Conservation (phyloP, 2,329 filamentous ascomycete species). For the Huntiella omanensis region DNA sequence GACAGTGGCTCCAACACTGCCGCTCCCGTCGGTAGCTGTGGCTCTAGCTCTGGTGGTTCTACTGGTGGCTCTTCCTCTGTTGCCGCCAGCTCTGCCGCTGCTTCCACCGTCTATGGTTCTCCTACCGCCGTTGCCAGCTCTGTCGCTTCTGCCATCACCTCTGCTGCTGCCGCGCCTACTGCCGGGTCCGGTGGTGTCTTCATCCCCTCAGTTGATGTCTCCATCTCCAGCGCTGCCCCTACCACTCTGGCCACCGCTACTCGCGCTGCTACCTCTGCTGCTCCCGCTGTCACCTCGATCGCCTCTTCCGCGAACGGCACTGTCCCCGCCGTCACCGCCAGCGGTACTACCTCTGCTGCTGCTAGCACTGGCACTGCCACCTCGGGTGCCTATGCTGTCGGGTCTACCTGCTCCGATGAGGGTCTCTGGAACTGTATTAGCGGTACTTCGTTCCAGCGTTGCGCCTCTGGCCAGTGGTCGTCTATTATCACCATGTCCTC, state of each 20-base stretch:
- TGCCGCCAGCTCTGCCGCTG: slow-evolving; percentile 5
- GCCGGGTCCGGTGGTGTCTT: slow-evolving; percentile 24
- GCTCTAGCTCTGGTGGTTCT: slow-evolving; percentile 15
- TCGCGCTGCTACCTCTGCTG: slow-evolving; percentile 1
- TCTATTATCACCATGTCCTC: slow-evolving; percentile 27
- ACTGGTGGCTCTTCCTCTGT: slow-evolving; percentile 11
- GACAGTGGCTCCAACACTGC: slow-evolving; percentile 19
- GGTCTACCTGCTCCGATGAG: slow-evolving; percentile 30
- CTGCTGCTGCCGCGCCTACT: slow-evolving; percentile 15
- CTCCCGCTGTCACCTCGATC: slow-evolving; percentile 21
- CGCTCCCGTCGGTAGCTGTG: slow-evolving; percentile 21
- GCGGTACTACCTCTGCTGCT: slow-evolving; percentile 14
- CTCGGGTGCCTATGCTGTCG: slow-evolving; percentile 18
- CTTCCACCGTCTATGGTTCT: slow-evolving; percentile 14
- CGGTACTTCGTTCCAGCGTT: slow-evolving; percentile 40
- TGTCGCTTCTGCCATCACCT: slow-evolving; percentile 11
- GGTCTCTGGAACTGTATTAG: slow-evolving; percentile 38
- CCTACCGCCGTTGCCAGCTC: slow-evolving; percentile 13
- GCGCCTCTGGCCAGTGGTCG: slow-evolving; percentile 39
- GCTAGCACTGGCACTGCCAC: slow-evolving; percentile 11
- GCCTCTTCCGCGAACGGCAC: slow-evolving; percentile 14
- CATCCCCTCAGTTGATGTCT: slow-evolving; percentile 15
- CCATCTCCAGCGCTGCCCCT: slow-evolving; percentile 9
- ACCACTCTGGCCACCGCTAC: slow-evolving; percentile 15
- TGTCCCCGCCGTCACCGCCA: slow-evolving; percentile 14